Evolutionary conservation across 2,329 filamentous ascomycete species (phyloP).

Genomic region (Chrysoporthe deuterocubensis): DNA sequence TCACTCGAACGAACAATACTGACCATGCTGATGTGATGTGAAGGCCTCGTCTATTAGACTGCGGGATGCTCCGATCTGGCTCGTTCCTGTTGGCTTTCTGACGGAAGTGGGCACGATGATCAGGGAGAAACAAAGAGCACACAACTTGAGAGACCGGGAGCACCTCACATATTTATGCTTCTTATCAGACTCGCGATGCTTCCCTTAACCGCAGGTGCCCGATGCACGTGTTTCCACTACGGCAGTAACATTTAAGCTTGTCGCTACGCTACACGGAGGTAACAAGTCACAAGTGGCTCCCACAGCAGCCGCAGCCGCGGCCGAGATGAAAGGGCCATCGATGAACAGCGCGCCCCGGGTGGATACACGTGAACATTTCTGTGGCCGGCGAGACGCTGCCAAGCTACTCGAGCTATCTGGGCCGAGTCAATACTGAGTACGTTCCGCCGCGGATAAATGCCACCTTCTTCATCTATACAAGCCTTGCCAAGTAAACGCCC

Average conservation of each 20-base stretch:
- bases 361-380: slow-evolving; percentile 14
- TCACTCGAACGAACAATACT: neutral
- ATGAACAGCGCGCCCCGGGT: neutral
- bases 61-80: neutral
- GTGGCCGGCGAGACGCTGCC: slow-evolving; percentile 1
- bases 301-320: slow-evolving; percentile 3
- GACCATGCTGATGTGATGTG: neutral
- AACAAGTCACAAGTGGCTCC: neutral
- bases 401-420: neutral
- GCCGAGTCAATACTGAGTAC: too few species aligned
- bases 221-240: neutral
- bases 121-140: neutral
- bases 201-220: neutral
- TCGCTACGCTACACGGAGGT: neutral
- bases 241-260: slow-evolving; percentile 1
- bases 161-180: slow-evolving; percentile 6
- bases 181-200: neutral
- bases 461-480: slow-evolving; percentile 12
- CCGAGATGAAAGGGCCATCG: slow-evolving; percentile 19
- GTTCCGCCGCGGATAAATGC: neutral
- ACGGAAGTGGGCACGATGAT: neutral
- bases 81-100: neutral
- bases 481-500: neutral
- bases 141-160: neutral
- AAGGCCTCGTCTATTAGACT: too few species aligned